Evolutionary conservation across 2,329 filamentous ascomycete genomes (phyloP).

Genomic region (Helicocarpus griseus): DNA sequence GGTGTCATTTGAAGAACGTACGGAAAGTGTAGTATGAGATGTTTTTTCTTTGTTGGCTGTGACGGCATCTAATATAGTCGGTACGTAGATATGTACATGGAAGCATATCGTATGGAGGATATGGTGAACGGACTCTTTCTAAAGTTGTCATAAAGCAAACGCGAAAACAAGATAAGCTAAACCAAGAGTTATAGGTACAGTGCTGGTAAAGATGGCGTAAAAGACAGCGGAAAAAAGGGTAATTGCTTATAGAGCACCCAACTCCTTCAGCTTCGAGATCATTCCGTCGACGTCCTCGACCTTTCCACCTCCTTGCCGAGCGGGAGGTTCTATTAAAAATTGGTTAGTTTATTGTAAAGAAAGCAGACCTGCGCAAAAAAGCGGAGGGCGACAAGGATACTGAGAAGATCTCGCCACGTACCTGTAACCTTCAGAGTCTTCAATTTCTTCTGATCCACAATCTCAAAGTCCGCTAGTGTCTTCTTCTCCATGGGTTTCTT

Average conservation of each 20-base stretch:
- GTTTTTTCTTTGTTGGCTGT: not conserved
- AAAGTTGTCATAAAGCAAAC: not conserved
- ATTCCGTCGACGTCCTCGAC: slow-evolving; percentile 96
- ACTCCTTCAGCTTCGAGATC: slow-evolving; percentile 85
- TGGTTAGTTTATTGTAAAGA: slow-evolving; percentile 7
- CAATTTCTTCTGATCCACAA: slow-evolving; percentile 64
- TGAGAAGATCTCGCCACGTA: slow-evolving; percentile 34
- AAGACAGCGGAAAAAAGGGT: not conserved
- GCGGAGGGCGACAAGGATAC: not conserved
- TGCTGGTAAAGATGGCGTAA: not conserved
- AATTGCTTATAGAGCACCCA: slow-evolving; percentile 67
- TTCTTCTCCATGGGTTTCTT: slow-evolving; percentile 98
- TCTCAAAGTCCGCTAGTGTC: slow-evolving; percentile 69
- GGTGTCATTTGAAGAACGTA: too few relatives aligned
- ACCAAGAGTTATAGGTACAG: not conserved
- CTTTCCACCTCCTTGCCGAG: slow-evolving; percentile 88
- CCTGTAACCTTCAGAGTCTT: slow-evolving; percentile 84
- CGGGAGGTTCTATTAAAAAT: slow-evolving; percentile 58
- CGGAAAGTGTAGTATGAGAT: too few relatives aligned
- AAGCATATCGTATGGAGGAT: not conserved
- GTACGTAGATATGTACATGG: not conserved
- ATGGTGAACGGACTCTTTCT: not conserved
- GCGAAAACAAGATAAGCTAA: not conserved
- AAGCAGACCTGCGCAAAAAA: not conserved
- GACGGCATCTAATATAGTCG: not conserved